Evolutionary conservation across 78 protist species (phyloP).

Genomic region (Dictyostelium brefeldianum): DNA sequence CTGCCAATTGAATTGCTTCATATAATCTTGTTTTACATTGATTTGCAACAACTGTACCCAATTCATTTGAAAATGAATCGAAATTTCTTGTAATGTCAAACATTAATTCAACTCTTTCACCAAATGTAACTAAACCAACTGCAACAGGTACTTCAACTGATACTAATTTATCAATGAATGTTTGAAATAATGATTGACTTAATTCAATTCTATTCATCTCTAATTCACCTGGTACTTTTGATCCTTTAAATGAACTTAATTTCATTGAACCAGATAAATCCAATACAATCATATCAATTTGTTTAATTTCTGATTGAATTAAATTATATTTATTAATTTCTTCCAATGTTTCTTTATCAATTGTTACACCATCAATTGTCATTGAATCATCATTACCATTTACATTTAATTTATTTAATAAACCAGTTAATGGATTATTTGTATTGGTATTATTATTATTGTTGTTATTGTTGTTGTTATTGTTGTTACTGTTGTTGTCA

Average conservation of each 20-base stretch:
- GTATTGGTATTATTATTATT: conserved; percentile 31
- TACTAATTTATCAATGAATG: conserved; percentile 53
- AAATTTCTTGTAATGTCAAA: conserved; percentile 41
- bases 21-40: conserved; percentile 33
- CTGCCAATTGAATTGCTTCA: conserved; percentile 53
- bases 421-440: not conserved
- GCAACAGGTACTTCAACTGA: not conserved
- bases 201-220: conserved; percentile 74
- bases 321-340: not conserved
- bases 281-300: conserved; percentile 41
- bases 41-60: conserved; percentile 52
- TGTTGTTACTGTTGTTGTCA: not conserved
- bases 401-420: not conserved
- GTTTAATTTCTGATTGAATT: conserved; percentile 14
- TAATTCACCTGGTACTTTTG: conserved; percentile 39
- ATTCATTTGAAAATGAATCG: conserved; percentile 52
- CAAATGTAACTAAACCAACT: conserved; percentile 65
- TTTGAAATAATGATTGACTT: conserved; percentile 65
- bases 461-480: conserved; percentile 7
- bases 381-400: not conserved
- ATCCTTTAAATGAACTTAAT: conserved; percentile 16
- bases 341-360: not conserved
- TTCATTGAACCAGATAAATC: conserved; percentile 68
- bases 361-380: not conserved
- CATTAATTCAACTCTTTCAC: conserved; percentile 10